Evolutionary conservation across 352 stramenopile species (phyloP).

Genomic region (Globisporangium canariense): DNA sequence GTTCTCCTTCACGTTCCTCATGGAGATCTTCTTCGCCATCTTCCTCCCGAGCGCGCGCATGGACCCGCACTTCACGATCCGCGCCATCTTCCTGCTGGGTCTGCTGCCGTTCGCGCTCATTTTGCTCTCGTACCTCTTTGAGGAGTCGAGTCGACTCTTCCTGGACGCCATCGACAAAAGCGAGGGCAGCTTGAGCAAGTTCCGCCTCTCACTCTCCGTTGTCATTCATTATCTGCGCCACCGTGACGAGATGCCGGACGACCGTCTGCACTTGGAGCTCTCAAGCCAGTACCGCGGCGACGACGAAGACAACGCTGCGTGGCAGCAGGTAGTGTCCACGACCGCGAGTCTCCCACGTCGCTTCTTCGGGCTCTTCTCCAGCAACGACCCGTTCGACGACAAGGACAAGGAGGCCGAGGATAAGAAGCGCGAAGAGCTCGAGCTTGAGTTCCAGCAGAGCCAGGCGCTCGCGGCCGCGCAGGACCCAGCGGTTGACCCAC

Average conservation of each 20-base stretch:
- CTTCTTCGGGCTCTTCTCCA: conserved; percentile 44
- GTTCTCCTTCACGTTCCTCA: conserved; percentile 87
- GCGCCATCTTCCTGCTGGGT: conserved; percentile 61
- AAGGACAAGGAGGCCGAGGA: conserved; percentile 74
- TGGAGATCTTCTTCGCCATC: conserved; percentile 91
- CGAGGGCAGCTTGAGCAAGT: conserved; percentile 79
- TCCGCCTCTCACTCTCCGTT: conserved; percentile 76
- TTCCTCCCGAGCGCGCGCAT: conserved; percentile 76
- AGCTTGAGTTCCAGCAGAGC: conserved; percentile 53
- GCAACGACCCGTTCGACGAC: conserved; percentile 68
- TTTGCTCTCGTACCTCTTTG: conserved; percentile 85
- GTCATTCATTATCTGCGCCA: conserved; percentile 86
- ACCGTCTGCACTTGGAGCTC: conserved; percentile 56
- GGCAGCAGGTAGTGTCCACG: conserved; percentile 41
- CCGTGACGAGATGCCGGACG: conserved; percentile 73
- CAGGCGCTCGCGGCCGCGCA: conserved; percentile 26
- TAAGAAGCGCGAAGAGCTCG: conserved; percentile 55
- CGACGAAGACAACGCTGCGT: conserved; percentile 65
- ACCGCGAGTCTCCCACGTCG: conserved; percentile 34
- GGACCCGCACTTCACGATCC: conserved; percentile 70
- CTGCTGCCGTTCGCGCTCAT: conserved; percentile 77
- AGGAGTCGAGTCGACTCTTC: conserved; percentile 80
- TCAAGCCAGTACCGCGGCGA: conserved; percentile 44
- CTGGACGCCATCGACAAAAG: conserved; percentile 83
- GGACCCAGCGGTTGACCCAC: conserved; percentile 8